phyloP scores from a whole-genome alignment of 805 yeast genomes.

The Candida rishiriensis region DNA sequence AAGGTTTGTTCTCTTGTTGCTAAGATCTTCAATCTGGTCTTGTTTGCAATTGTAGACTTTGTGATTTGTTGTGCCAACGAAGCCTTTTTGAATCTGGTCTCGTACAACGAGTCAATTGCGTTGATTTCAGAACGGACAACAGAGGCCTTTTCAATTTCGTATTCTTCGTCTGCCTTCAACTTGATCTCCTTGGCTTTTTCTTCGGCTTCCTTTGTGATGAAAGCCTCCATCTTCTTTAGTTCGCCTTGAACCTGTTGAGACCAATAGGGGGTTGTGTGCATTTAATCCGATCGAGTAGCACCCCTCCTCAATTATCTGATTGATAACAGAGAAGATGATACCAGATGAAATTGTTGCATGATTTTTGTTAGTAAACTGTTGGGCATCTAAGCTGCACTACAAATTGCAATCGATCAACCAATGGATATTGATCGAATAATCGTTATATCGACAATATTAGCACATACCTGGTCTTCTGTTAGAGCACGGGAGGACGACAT shows the following conservation, averaged over 20 bases:
- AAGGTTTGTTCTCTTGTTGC: slow-evolving; percentile 80
- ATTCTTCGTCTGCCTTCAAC: slow-evolving; percentile 97
- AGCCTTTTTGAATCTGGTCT: slow-evolving; percentile 84
- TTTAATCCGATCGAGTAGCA: background rate
- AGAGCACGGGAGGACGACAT: background rate
- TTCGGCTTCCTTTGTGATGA: slow-evolving; percentile 98
- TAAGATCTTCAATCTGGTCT: slow-evolving; percentile 87
- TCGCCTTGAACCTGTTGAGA: slow-evolving; percentile 77
- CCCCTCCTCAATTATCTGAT: background rate
- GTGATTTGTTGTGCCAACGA: slow-evolving; percentile 91
- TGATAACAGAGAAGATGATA: too few relatives aligned
- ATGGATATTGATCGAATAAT: background rate
- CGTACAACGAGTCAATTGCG: slow-evolving; percentile 76
- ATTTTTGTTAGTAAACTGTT: background rate
- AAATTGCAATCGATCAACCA: background rate
- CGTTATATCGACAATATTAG: background rate
- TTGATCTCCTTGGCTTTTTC: slow-evolving; percentile 96
- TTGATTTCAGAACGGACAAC: slow-evolving; percentile 91
- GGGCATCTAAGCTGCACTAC: background rate
- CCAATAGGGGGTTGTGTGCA: background rate
- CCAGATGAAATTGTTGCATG: too few relatives aligned
- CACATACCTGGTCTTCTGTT: background rate
- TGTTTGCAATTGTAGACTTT: slow-evolving; percentile 92
- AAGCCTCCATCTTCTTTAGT: slow-evolving; percentile 95
- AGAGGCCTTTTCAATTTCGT: slow-evolving; percentile 94